Base-by-base conservation (phyloP, 495 filamentous ascomycete species). In the Jackrogersella minutella region DNA sequence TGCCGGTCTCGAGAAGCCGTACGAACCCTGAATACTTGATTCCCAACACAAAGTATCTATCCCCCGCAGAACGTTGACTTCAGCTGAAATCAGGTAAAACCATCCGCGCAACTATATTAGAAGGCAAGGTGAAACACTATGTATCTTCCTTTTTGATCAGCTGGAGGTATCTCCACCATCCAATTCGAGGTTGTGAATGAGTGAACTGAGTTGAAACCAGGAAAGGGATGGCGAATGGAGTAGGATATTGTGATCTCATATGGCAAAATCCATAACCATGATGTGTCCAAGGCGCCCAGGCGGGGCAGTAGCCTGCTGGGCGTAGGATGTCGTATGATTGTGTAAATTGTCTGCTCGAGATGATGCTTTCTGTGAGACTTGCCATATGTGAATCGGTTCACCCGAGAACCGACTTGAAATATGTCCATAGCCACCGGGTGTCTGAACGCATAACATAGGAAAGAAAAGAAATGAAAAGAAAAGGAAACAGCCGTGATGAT, bases 211-310 rank as follows among this genome's bases (percentile, higher is more conserved):
- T 60, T 68, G 62, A 40, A 60, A 62, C 31, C 39, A 57, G 55
- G 46, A 56, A 34, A 53, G 11, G 54, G 59, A 64, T 59, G 58
- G 59, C 41, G 56, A 53, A 53, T 54, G 41, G 53, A 53, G 62
- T 60, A 39, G 49, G 64, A 69, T 66, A 37, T 46, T 49, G 63
- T 64, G 67, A 64, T 56, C 44, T 65, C 71, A 79, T 82, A 81
- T 84, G 74, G 81, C 82, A 84, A 83, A 83, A 82, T 77, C 76
- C 77, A 75, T 85, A 85, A 85, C 66, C 77, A 85, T 85, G 76
- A 81, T 79, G 76, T 85, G 80, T 85, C 83, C 84, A 85, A 86
- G 76, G 77, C 83, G 76, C 81, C 76, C 76, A 74, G 72, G 73
- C 62, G 73, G 77, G 70, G 79, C 79, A 76, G 80, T 80, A 82